Conservation (phyloP, 768 basidiomycete species). For the Collybiopsis luxurians region DNA sequence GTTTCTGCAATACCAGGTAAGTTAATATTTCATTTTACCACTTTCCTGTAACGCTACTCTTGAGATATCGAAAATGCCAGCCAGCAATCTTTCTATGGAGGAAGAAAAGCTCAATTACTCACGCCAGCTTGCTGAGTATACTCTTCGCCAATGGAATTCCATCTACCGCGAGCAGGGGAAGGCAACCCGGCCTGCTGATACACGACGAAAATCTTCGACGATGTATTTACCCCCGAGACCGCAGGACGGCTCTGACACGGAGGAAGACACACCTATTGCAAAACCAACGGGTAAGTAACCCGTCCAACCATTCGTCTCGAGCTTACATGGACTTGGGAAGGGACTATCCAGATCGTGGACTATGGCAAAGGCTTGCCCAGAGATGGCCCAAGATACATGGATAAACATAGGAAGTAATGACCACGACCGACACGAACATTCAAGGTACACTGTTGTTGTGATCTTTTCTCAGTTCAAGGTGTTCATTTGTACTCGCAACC, state of each 20-base stretch:
- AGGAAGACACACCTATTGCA: not conserved
- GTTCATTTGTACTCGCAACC: too few relatives aligned
- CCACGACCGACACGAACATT: too few relatives aligned
- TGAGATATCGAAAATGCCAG: not conserved
- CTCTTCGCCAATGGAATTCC: slow-evolving; percentile 38
- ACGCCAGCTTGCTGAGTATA: slow-evolving; percentile 38
- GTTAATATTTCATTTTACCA: too few relatives aligned
- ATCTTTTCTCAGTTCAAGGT: too few relatives aligned
- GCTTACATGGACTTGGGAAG: not conserved
- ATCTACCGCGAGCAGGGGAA: slow-evolving; percentile 10
- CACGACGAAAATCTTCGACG: slow-evolving; percentile 9
- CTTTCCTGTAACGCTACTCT: not conserved
- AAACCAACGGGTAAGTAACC: not conserved
- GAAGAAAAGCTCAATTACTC: slow-evolving; percentile 38
- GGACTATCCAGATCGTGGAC: slow-evolving; percentile 15
- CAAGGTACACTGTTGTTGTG: too few relatives aligned
- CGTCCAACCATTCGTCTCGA: not conserved
- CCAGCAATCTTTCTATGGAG: slow-evolving; percentile 17
- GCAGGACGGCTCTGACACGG: not conserved
- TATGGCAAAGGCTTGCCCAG: slow-evolving; percentile 6
- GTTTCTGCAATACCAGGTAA: too few relatives aligned
- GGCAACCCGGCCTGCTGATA: not conserved
- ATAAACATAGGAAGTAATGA: too few relatives aligned
- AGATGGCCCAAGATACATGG: not conserved
- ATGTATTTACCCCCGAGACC: not conserved